Base-by-base conservation (phyloP, 2,329 filamentous ascomycete species). In the Macrophomina tecta region DNA sequence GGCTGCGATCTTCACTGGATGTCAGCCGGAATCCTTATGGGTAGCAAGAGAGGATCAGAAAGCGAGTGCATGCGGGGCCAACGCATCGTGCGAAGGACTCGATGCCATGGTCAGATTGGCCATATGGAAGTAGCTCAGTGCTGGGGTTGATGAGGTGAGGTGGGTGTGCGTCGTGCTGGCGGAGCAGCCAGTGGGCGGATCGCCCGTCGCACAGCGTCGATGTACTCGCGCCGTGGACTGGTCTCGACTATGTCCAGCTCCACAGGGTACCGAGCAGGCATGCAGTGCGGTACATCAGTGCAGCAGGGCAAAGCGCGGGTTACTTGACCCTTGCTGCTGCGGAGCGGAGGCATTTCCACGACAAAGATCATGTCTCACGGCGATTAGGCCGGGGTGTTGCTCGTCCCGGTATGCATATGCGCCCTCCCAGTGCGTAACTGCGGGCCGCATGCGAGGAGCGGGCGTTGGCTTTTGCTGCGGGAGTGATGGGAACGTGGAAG, bases 381-480 rank as follows among this genome's bases (percentile, higher is more conserved):
- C 28, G 11, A 34, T 52, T 52, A 30, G 49, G 11, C 49, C 34
- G 49, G 38, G 36, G 8, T 36, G 5, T 53, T 45, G 55, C 12
- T n/a, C 9, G 23, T 46, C 23, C 38, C 55, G 40, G 38, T 23
- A 23, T 60, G 55, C 55, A 45, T 60, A 46, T 23, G 40, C 55
- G 55, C 40, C 18, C 12, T 36, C 28, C 38, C 40, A 46, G 28
- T 18, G 32, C 40, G 56, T 23, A 48, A 60, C 56, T 60, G 56
- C 56, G 45, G 32, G 58, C 16, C 32, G 12, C 58, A 62, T 62
- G 58, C 58, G 58, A 62, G 58, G 58, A 62, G 45, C 45, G 28
- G 40, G 56, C n/a, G 30, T 14, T 28, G 32, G 30, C 42, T 36
- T 62, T 23, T 12, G 45, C 42, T 62, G 58, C 58, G 18, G 45